phyloP scores from a whole-genome alignment of 2,329 filamentous ascomycete species.

The Talaromyces sp. region DNA sequence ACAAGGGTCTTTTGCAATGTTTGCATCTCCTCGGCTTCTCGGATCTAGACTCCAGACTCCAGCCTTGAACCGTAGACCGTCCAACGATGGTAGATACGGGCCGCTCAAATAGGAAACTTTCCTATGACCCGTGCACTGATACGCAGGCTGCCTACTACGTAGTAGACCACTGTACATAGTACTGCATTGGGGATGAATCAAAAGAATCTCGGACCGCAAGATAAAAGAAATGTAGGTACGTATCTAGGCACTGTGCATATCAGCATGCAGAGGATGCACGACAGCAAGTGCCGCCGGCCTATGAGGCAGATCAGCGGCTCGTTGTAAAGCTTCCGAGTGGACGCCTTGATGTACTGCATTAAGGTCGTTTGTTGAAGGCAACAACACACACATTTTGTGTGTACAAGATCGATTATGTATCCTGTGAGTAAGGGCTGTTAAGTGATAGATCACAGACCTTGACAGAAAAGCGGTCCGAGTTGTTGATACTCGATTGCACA shows the following conservation, averaged over 20 bases:
- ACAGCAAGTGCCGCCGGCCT: not conserved
- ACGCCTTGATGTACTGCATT: slow-evolving; percentile 5
- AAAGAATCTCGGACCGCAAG: not conserved
- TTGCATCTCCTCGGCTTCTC: slow-evolving; percentile 5
- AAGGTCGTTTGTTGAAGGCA: not conserved
- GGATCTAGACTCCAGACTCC: not conserved
- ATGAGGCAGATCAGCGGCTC: slow-evolving; percentile 2
- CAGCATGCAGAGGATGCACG: not conserved
- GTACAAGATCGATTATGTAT: not conserved
- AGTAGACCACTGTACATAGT: too few species aligned
- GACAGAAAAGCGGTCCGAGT: not conserved
- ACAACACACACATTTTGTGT: not conserved
- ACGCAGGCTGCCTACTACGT: not conserved
- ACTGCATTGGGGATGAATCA: not conserved
- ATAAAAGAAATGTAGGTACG: not conserved
- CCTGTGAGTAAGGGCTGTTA: not conserved
- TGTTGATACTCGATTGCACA: not conserved
- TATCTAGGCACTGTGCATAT: not conserved
- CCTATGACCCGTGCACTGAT: not conserved
- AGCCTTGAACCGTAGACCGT: not conserved
- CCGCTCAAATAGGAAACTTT: slow-evolving; percentile 1
- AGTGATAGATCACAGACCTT: not conserved
- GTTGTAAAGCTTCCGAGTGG: slow-evolving; percentile 13
- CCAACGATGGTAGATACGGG: not conserved
- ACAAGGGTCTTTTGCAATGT: not conserved